Evolutionary conservation across 192 early-diverging fungal genomes (phyloP).

Genomic region (Pecoramyces ruminantium): DNA sequence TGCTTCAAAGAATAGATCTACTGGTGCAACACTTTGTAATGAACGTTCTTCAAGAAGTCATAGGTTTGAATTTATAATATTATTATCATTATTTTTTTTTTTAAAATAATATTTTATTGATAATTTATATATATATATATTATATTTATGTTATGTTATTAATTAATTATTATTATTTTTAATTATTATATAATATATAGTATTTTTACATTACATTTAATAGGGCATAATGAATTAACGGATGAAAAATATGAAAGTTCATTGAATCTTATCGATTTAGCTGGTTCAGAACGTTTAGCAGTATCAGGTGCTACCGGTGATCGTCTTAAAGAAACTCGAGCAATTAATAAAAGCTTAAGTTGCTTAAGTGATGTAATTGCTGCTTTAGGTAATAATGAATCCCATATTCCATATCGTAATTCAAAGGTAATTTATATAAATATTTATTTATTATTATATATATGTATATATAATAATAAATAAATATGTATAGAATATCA

Average conservation of each 20-base stretch:
- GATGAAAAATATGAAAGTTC: conserved; percentile 53
- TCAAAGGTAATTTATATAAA: conserved; percentile 52
- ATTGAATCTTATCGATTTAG: conserved; percentile 87
- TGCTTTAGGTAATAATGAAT: conserved; percentile 54
- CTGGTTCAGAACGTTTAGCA: conserved; percentile 78
- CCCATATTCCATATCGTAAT: conserved; percentile 85
- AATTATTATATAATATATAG: conserved; percentile 43
- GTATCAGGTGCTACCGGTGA: conserved; percentile 72
- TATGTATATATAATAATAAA: too few species aligned
- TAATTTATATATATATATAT: too few species aligned
- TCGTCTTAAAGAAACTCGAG: conserved; percentile 76
- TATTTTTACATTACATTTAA: conserved; percentile 73
- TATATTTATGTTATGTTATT: too few species aligned
- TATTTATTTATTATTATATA: conserved; percentile 2
- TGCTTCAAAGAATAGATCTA: conserved; percentile 70
- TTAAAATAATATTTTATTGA: too few species aligned
- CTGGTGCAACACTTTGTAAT: conserved; percentile 83
- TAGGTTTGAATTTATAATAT: conserved; percentile 9
- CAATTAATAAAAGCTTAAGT: conserved; percentile 88
- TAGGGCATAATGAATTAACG: conserved; percentile 57
- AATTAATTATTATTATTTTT: conserved; percentile 42
- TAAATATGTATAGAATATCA: too few species aligned
- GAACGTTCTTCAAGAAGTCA: conserved; percentile 86
- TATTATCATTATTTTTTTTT: too few species aligned
- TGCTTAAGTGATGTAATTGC: conserved; percentile 80